phyloP scores from a whole-genome alignment of 768 basidiomycete genomes.

The Boletus fagicola region DNA sequence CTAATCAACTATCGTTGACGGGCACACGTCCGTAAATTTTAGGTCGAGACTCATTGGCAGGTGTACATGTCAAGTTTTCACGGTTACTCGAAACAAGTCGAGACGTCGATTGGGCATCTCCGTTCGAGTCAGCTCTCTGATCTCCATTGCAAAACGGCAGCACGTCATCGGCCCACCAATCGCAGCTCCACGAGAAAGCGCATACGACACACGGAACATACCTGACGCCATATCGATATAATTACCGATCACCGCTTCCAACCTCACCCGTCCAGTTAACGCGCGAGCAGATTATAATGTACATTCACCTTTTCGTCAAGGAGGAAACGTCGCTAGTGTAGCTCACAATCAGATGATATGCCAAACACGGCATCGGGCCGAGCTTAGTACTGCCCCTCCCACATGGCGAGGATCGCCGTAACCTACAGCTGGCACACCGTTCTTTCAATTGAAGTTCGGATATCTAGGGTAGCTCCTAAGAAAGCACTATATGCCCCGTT shows the following conservation, averaged over 20 bases:
- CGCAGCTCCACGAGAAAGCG: background rate
- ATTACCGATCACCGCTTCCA: background rate
- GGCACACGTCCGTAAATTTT: background rate
- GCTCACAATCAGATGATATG: background rate
- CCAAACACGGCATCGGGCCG: background rate
- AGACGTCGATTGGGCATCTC: background rate
- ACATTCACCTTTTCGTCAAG: background rate
- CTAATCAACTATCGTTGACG: background rate
- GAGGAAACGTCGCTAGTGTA: background rate
- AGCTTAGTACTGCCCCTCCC: background rate
- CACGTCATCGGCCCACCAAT: background rate
- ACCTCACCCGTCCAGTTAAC: background rate
- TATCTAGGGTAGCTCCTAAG: background rate
- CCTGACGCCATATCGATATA: constrained; percentile 1
- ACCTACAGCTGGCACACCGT: background rate
- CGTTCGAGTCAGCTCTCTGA: background rate
- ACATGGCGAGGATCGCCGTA: background rate
- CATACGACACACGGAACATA: background rate
- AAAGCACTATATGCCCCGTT: background rate
- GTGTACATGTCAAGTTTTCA: background rate
- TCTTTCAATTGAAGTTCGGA: background rate
- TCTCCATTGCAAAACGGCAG: background rate
- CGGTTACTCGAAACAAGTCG: background rate
- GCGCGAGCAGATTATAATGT: background rate
- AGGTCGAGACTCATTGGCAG: background rate